Conservation (phyloP, 1,284 basidiomycete species). For the Sparassis latifolia region DNA sequence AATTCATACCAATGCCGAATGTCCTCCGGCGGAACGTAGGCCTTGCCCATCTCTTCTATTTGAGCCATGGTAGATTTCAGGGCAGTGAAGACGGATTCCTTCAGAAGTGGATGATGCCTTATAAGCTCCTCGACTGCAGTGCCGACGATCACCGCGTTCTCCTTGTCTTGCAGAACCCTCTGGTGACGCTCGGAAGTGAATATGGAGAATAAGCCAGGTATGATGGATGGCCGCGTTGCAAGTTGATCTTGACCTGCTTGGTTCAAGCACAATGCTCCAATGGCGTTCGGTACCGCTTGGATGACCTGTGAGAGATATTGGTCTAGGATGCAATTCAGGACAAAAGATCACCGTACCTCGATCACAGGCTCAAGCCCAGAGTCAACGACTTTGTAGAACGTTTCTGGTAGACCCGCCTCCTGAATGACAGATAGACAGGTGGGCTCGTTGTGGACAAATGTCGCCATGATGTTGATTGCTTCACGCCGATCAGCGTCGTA, state of each 20-base stretch:
- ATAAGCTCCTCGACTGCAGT: constrained; percentile 92
- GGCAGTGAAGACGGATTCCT: constrained; percentile 72
- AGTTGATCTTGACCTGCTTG: constrained; percentile 84
- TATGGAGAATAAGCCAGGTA: constrained; percentile 79
- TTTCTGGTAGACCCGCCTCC: constrained; percentile 86
- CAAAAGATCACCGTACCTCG: constrained; percentile 47
- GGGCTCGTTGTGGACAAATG: constrained; percentile 98
- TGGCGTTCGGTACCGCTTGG: constrained; percentile 90
- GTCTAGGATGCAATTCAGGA: not conserved
- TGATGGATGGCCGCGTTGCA: constrained; percentile 68
- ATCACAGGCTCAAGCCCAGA: constrained; percentile 81
- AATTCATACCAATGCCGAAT: constrained; percentile 64
- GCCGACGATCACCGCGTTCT: constrained; percentile 87
- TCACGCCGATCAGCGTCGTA: constrained; percentile 4
- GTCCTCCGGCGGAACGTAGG: constrained; percentile 50
- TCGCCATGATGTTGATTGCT: constrained; percentile 97
- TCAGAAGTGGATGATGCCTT: constrained; percentile 90
- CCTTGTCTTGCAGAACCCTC: constrained; percentile 88
- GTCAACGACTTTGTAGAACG: constrained; percentile 85
- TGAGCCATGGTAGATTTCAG: constrained; percentile 64
- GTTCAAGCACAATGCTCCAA: constrained; percentile 95
- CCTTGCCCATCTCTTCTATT: constrained; percentile 68
- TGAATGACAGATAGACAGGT: constrained; percentile 91
- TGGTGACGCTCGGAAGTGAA: constrained; percentile 85
- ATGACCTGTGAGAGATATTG: constrained; percentile 55